A percentile compares a stretch with the other conserved stretches of the same genome.
Evolutionary conservation across 2,329 filamentous ascomycete species (phyloP).

Genomic region (Ceratocystis lukuohia): DNA sequence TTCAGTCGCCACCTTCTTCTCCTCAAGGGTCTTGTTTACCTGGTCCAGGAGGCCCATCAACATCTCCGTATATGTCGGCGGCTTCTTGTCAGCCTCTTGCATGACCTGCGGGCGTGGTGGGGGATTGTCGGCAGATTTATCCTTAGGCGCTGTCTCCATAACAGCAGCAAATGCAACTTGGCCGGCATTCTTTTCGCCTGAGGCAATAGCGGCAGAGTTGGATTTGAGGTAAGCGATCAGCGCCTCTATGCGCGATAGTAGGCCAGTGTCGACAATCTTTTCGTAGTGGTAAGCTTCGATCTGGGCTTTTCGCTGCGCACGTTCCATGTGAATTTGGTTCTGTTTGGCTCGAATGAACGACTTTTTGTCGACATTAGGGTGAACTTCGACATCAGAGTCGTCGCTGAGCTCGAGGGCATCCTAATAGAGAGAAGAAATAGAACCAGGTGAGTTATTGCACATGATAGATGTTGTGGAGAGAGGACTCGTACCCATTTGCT

Average conservation of each 20-base stretch:
- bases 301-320: slow-evolving; percentile 69
- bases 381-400: slow-evolving; percentile 94
- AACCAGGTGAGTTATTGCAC: slow-evolving; percentile 15
- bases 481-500: slow-evolving; percentile 51
- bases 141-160: slow-evolving; percentile 59
- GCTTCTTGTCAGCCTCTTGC: slow-evolving; percentile 56
- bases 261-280: slow-evolving; percentile 79
- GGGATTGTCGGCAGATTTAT: slow-evolving; percentile 60
- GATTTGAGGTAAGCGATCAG: slow-evolving; percentile 62
- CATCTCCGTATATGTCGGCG: slow-evolving; percentile 89
- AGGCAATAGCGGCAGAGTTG: slow-evolving; percentile 45
- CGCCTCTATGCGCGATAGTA: slow-evolving; percentile 68
- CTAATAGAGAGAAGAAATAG: slow-evolving; percentile 29
- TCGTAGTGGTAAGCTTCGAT: slow-evolving; percentile 91
- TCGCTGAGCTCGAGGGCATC: slow-evolving; percentile 93
- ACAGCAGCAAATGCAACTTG: slow-evolving; percentile 81
- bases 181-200: slow-evolving; percentile 49
- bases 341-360: slow-evolving; percentile 99
- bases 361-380: slow-evolving; percentile 95
- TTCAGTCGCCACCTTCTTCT: slow-evolving; percentile 50
- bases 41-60: slow-evolving; percentile 92
- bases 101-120: slow-evolving; percentile 66
- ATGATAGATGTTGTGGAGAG: neutral
- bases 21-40: slow-evolving; percentile 72
- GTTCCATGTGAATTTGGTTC: slow-evolving; percentile 87